Conservation (phyloP, 2,329 filamentous ascomycete genomes). For the Colletotrichum agaves region DNA sequence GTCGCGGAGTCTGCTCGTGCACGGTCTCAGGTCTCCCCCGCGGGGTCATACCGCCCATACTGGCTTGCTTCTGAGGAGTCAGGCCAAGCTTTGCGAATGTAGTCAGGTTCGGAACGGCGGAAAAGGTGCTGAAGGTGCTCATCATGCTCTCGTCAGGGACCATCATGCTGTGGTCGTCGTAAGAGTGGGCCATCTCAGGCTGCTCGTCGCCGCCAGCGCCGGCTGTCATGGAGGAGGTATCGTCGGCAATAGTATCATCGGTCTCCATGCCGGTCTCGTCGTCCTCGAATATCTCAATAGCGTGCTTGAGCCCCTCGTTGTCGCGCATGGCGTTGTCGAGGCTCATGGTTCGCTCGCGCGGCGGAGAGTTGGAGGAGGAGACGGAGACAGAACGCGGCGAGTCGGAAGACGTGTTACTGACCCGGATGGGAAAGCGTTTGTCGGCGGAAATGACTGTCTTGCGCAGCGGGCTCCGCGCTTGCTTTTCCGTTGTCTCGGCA, state of each 20-base stretch:
- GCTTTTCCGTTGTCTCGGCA: slow-evolving; percentile 42
- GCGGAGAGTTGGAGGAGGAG: slow-evolving; percentile 33
- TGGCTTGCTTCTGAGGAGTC: slow-evolving; percentile 66
- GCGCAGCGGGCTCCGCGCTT: slow-evolving; percentile 52
- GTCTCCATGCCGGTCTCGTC: slow-evolving; percentile 45
- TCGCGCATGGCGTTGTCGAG: slow-evolving; percentile 65
- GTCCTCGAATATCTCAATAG: slow-evolving; percentile 73
- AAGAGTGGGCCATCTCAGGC: slow-evolving; percentile 42
- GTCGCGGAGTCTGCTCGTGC: slow-evolving; percentile 49
- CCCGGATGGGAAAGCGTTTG: slow-evolving; percentile 70
- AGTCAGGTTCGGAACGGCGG: slow-evolving; percentile 88
- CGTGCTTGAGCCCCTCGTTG: slow-evolving; percentile 66
- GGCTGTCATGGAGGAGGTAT: slow-evolving; percentile 39
- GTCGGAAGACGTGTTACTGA: slow-evolving; percentile 50
- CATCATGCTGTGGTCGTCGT: slow-evolving; percentile 48
- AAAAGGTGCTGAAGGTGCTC: slow-evolving; percentile 90
- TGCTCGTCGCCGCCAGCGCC: slow-evolving; percentile 33
- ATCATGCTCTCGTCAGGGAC: slow-evolving; percentile 77
- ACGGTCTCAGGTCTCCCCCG: slow-evolving; percentile 50
- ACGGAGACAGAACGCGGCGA: slow-evolving; percentile 34
- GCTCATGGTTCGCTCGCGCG: slow-evolving; percentile 53
- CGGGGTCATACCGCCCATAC: slow-evolving; percentile 52
- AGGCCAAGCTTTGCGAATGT: slow-evolving; percentile 80
- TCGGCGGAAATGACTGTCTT: slow-evolving; percentile 49
- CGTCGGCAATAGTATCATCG: slow-evolving; percentile 40